Base-by-base conservation (phyloP, 768 basidiomycete genomes). In the Chalciporus sphaerocephalus region DNA sequence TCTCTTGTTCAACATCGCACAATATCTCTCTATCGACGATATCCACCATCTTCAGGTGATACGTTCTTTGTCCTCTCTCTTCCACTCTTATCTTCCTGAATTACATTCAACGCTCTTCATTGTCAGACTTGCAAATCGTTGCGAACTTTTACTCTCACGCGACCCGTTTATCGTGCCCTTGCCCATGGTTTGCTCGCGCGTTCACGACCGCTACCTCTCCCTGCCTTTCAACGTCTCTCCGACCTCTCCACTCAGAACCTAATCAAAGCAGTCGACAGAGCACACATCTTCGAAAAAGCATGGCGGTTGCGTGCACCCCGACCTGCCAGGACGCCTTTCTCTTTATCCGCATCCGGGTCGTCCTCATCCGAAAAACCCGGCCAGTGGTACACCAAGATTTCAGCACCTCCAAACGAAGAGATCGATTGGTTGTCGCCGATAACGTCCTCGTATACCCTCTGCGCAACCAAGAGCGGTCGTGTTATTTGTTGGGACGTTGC, bases 391-490 rank as follows among this genome's bases (percentile, higher is more conserved):
- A 85, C 78, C 51, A 71, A 83, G 47, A 80, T 85, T 51, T 75
- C 74, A 24, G 78, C 81, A 2, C 84, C 84, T 0, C 81, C 82
- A 2, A 66, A 74, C 32, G 82, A 86, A 51, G 81, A 84, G 42
- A 79, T 87, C 12, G 85, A 87, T 51, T 87, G 84, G 85, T 66
- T 87, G 5, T 84, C 83, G 2, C 83, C 85, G 15, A 85, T 87
- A 53, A 86, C 85, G 2, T 82, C 82, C 5, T 81, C 76, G 28
- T 87, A 87, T 55, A 85, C 79, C 4, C 75, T 87, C n/a, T 87
- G 83, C 54, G 81, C 83, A 1, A 87, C 85, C 0, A 85, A 85
- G 66, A 80, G 76, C 39, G 85, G 85, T 5, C 82, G 81, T 54
- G 82, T 87, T 16, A 79, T 87, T 13, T 87, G 85, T 53, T 87